Conservation (phyloP, 495 filamentous ascomycete species). For the Penicillium paradoxum region DNA sequence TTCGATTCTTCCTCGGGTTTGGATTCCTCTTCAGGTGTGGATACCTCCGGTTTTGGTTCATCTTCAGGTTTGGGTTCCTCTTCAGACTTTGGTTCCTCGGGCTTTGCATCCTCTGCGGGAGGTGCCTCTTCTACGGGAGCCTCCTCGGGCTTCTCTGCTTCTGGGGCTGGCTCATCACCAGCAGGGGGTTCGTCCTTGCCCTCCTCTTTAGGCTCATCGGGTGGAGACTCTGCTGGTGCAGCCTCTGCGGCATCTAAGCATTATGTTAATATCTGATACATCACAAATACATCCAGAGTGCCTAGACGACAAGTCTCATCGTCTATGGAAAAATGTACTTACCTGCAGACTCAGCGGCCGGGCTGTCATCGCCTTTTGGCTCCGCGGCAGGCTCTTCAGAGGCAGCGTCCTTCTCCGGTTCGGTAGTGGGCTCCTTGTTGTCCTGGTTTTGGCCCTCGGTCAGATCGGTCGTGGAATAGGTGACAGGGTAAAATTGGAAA, state of each 20-base stretch:
- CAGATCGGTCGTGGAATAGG: constrained; percentile 29
- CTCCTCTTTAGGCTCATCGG: constrained; percentile 21
- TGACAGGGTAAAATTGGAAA: constrained; percentile 36
- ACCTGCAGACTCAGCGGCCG: constrained; percentile 21
- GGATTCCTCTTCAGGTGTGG: not conserved
- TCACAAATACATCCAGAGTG: not conserved
- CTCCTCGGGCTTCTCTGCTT: constrained; percentile 15
- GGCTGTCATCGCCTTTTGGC: constrained; percentile 7
- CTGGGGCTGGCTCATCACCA: constrained; percentile 14
- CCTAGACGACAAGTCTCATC: not conserved
- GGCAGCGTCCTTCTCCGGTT: constrained; percentile 21
- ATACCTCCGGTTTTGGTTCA: not conserved
- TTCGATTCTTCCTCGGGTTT: not conserved
- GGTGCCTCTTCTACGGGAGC: constrained; percentile 10
- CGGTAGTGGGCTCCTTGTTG: constrained; percentile 27
- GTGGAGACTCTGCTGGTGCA: constrained; percentile 22
- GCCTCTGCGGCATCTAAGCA: constrained; percentile 26
- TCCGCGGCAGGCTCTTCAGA: constrained; percentile 24
- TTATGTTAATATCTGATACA: constrained; percentile 12
- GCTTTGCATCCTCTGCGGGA: not conserved
- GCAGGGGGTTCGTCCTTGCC: constrained; percentile 15
- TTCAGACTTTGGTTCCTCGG: not conserved
- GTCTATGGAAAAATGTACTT: constrained; percentile 9
- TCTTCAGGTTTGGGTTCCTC: not conserved
- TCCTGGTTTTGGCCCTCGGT: constrained; percentile 39